phyloP scores from a whole-genome alignment of 257 asterid species.

The Parsonsia alboflavescens region DNA sequence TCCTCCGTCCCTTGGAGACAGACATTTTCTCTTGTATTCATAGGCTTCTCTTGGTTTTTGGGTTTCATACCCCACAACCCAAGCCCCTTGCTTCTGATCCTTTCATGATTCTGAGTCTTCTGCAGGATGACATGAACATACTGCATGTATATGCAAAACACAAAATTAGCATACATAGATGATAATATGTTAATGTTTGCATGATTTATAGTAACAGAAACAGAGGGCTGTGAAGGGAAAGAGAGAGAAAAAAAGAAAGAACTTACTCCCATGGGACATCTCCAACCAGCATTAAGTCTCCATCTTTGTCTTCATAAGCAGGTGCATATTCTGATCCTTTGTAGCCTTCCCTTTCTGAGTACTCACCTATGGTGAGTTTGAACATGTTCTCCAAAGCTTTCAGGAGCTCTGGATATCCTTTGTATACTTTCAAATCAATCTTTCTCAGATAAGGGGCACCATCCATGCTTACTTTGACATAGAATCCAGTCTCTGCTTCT shows the following conservation, averaged over 20 bases:
- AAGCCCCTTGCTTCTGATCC: conserved; percentile 72
- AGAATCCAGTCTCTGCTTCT: conserved; percentile 52
- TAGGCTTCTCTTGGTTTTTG: not conserved
- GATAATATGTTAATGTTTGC: not conserved
- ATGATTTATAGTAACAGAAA: not conserved
- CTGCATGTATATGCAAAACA: conserved; percentile 32
- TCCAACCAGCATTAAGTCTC: conserved; percentile 89
- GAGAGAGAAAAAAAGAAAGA: not conserved
- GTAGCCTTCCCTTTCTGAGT: conserved; percentile 86
- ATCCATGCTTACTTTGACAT: conserved; percentile 85
- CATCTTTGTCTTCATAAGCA: conserved; percentile 90
- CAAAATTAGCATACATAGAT: conserved; percentile 17
- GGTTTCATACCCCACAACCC: conserved; percentile 46
- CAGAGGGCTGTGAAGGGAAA: not conserved
- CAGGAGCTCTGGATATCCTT: conserved; percentile 49
- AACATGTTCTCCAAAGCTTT: conserved; percentile 70
- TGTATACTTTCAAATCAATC: conserved; percentile 59
- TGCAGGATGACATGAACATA: conserved; percentile 73
- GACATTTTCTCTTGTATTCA: conserved; percentile 19
- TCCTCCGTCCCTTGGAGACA: conserved; percentile 23
- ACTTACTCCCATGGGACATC: conserved; percentile 88
- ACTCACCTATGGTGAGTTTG: conserved; percentile 75
- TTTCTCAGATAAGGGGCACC: conserved; percentile 86
- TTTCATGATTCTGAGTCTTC: conserved; percentile 75
- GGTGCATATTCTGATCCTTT: conserved; percentile 87